Evolutionary conservation across 2,329 filamentous ascomycete species (phyloP).

Genomic region (Tolypocladium pustulatum): DNA sequence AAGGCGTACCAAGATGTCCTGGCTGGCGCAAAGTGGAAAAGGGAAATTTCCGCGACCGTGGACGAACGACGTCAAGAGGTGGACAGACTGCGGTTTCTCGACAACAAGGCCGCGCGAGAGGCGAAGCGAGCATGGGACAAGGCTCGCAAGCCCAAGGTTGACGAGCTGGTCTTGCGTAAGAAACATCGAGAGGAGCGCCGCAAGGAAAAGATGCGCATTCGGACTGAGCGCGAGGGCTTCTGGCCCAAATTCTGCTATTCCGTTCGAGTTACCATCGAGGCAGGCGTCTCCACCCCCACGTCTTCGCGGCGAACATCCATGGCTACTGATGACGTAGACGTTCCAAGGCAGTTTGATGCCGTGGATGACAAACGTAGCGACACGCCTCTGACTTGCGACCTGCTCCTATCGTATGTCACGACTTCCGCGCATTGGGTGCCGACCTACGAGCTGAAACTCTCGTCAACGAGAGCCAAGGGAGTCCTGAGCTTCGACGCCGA

Average conservation of each 20-base stretch:
- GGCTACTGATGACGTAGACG: conserved; percentile 43
- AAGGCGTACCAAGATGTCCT: conserved; percentile 30
- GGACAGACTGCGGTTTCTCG: conserved; percentile 14
- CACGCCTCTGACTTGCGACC: conserved; percentile 21
- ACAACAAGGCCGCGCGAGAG: conserved; percentile 18
- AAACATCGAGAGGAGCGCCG: conserved; percentile 23
- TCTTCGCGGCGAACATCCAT: conserved; percentile 40
- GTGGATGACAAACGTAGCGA: conserved; percentile 4
- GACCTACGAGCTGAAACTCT: conserved; percentile 52
- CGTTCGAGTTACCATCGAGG: conserved; percentile 38
- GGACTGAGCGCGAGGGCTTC: conserved; percentile 30
- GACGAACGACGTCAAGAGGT: conserved; percentile 10
- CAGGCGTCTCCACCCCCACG: conserved; percentile 23
- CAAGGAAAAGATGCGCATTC: conserved; percentile 33
- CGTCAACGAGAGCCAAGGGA: conserved; percentile 40
- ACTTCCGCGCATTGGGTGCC: conserved; percentile 47
- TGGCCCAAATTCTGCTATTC: conserved; percentile 38
- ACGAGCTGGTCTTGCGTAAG: conserved; percentile 21
- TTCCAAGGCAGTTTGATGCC: conserved; percentile 20
- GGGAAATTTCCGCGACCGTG: neutral
- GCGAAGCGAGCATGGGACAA: conserved; percentile 19
- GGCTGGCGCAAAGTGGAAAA: neutral
- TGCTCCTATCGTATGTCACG: conserved; percentile 51
- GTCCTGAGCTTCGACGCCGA: conserved; percentile 51
- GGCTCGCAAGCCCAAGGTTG: conserved; percentile 22